Percentiles rank a stretch among this genome's conserved stretches.
Conservation (phyloP, 2,329 filamentous ascomycete species). For the Coniochaeta hoffmannii region DNA sequence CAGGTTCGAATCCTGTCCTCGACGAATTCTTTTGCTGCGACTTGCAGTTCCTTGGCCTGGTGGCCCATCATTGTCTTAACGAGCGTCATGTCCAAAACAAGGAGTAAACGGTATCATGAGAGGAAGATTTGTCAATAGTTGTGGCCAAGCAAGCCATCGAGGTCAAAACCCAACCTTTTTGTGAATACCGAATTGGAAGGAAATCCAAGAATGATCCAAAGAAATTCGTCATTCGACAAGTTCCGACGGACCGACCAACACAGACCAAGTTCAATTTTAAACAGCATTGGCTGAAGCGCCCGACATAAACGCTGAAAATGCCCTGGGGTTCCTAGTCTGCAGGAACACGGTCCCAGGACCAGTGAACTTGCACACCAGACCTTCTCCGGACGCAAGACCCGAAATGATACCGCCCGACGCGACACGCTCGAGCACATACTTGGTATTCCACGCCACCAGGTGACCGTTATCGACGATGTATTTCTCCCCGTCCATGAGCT, state of each 20-base stretch:
- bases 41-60: background rate
- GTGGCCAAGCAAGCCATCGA: too few species aligned
- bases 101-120: too few species aligned
- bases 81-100: too few species aligned
- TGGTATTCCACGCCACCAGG: constrained; percentile 92
- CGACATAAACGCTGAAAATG: background rate
- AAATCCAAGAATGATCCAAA: background rate
- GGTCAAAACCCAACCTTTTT: too few species aligned
- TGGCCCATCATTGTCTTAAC: too few species aligned
- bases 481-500: constrained; percentile 63
- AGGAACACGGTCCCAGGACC: constrained; percentile 87
- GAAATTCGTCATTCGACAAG: background rate
- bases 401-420: constrained; percentile 90
- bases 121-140: too few species aligned
- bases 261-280: background rate
- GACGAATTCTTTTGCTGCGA: background rate
- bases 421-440: constrained; percentile 85
- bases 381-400: constrained; percentile 73
- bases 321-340: constrained; percentile 73
- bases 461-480: constrained; percentile 94
- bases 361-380: constrained; percentile 88
- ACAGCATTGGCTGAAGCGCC: constrained; percentile 5
- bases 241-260: too few species aligned
- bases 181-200: too few species aligned
- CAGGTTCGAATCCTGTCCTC: constrained; percentile 2